Conservation (phyloP, 2,329 filamentous ascomycete genomes). For the Fusarium incarnatum region DNA sequence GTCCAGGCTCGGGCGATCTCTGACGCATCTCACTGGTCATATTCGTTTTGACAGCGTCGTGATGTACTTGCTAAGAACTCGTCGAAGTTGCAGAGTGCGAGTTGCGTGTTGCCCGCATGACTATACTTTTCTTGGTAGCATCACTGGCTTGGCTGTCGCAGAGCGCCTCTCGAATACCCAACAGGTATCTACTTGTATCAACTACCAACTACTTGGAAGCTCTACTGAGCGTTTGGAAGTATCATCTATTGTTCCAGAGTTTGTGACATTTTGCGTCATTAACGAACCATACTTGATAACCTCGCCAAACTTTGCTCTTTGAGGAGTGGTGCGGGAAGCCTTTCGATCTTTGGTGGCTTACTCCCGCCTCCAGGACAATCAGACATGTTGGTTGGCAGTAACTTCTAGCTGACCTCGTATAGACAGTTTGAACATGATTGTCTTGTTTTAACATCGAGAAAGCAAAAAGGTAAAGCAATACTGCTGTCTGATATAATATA, state of each 20-base stretch:
- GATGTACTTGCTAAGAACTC: conserved; percentile 4
- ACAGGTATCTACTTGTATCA: conserved; percentile 42
- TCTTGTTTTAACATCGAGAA: background rate
- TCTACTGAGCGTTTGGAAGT: conserved; percentile 1
- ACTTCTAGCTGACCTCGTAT: background rate
- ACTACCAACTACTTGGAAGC: background rate
- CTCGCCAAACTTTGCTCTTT: background rate
- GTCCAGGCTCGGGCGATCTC: background rate
- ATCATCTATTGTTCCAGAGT: conserved; percentile 16
- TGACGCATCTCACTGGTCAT: background rate
- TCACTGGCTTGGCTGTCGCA: conserved; percentile 56
- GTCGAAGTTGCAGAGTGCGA: conserved; percentile 2
- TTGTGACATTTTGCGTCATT: conserved; percentile 1
- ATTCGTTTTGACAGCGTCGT: background rate
- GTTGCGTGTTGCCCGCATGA: conserved; percentile 32
- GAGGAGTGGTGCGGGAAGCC: conserved; percentile 18
- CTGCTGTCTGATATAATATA: background rate
- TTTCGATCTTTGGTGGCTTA: conserved; percentile 11
- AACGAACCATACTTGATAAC: background rate
- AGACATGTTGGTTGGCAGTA: conserved; percentile 1
- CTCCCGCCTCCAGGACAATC: conserved; percentile 23
- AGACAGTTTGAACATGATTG: background rate
- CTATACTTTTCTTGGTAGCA: conserved; percentile 53
- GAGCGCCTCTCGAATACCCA: conserved; percentile 54
- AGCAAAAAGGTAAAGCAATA: background rate